These are phyloP conservation scores for Albifimbria verrucaria DNA, from an alignment of 2,329 filamentous ascomycete genomes.

Conservation along the genomic window DNA sequence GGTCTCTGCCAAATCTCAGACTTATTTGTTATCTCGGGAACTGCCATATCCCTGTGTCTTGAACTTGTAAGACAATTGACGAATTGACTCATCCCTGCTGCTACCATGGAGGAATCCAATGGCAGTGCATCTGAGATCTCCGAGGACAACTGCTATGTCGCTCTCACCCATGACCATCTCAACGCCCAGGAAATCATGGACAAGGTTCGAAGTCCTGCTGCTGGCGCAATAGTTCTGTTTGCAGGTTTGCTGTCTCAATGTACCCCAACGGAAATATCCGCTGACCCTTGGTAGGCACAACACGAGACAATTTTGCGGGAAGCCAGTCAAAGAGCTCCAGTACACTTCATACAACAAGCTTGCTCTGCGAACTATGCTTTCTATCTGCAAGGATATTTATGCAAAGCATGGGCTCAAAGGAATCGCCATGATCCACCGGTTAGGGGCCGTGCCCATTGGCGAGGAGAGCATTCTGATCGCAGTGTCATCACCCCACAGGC, in stretches of 20 bases:
- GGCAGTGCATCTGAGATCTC: no score
- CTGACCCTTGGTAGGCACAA: constrained; percentile 56
- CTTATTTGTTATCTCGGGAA: no score
- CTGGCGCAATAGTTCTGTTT: constrained; percentile 75
- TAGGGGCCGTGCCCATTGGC: constrained; percentile 83
- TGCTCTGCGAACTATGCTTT: constrained; percentile 65
- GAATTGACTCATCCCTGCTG: no score
- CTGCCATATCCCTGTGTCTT: no score
- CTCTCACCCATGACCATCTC: constrained; percentile 62
- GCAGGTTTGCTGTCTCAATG: constrained; percentile 51
- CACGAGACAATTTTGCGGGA: constrained; percentile 70
- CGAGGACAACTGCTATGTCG: constrained; percentile 59
- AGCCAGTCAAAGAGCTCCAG: constrained; percentile 69
- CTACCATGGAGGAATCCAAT: no score
- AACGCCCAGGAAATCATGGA: constrained; percentile 57
- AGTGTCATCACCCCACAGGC: constrained; percentile 77
- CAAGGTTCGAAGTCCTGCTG: constrained; percentile 67
- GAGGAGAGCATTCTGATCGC: constrained; percentile 92
- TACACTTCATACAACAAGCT: constrained; percentile 73
- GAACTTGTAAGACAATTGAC: no score
- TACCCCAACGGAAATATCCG: background rate
- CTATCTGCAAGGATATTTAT: constrained; percentile 57
- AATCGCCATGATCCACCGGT: constrained; percentile 77
- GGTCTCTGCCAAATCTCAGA: no score
- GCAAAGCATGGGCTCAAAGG: constrained; percentile 64